Percentiles rank a stretch among this genome's conserved stretches.
These are phyloP conservation scores for Colletotrichum eleusines DNA, from an alignment of 2,329 filamentous ascomycete species.

Conservation along the genomic window DNA sequence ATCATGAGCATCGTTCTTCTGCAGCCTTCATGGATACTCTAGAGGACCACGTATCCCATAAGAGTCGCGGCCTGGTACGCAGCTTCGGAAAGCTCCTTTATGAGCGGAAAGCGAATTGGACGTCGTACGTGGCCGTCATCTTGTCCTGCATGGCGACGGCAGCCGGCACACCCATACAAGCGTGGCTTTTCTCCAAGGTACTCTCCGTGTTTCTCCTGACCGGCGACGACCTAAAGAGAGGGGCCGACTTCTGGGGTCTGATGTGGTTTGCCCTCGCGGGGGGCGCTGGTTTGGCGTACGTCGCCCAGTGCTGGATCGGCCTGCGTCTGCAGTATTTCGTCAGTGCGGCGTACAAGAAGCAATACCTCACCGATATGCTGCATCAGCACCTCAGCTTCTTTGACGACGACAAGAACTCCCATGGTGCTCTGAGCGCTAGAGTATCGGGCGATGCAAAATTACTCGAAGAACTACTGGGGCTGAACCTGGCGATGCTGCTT, in stretches of 20 bases:
- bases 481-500: conserved; percentile 49
- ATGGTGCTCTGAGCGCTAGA: conserved; percentile 46
- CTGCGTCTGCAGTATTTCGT: conserved; percentile 34
- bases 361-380: conserved; percentile 49
- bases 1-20: conserved; percentile 2
- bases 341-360: conserved; percentile 41
- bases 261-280: conserved; percentile 50
- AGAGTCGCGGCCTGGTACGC: conserved; percentile 30
- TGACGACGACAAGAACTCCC: conserved; percentile 48
- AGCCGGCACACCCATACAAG: conserved; percentile 47
- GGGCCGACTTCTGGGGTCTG: conserved; percentile 47
- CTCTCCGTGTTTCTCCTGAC: conserved; percentile 45
- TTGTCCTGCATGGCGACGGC: conserved; percentile 46
- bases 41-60: not conserved
- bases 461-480: conserved; percentile 50
- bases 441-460: conserved; percentile 49
- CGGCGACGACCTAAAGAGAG: conserved; percentile 32
- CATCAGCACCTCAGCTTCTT: conserved; percentile 48
- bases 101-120: conserved; percentile 45
- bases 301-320: conserved; percentile 45
- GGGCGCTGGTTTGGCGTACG: conserved; percentile 47
- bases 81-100: conserved; percentile 43
- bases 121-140: conserved; percentile 44
- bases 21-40: not conserved
- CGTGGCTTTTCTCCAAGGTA: conserved; percentile 49